Evolutionary conservation across 1,139 yeast species (phyloP).

Genomic region (Taphrina betulina): DNA sequence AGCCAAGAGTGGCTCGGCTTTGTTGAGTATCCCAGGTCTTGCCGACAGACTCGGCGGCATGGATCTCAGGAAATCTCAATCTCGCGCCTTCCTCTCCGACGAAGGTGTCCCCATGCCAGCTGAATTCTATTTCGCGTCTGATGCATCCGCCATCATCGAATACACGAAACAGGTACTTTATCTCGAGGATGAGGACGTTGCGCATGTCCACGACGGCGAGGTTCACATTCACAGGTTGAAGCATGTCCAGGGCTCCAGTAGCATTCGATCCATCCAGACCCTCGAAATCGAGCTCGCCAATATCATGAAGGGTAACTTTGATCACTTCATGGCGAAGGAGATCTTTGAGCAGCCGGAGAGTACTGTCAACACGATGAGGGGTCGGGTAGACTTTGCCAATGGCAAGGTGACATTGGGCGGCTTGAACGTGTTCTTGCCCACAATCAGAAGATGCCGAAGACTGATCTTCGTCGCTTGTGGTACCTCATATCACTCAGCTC

Average conservation of each 20-base stretch:
- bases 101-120: constrained; percentile 92
- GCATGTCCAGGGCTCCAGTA: constrained; percentile 84
- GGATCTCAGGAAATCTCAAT: constrained; percentile 58
- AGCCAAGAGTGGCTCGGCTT: constrained; percentile 25
- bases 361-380: constrained; percentile 98
- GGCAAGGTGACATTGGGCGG: constrained; percentile 84
- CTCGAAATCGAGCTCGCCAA: constrained; percentile 95
- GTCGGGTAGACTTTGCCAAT: constrained; percentile 90
- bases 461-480: constrained; percentile 99
- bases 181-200: constrained; percentile 97
- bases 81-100: constrained; percentile 86
- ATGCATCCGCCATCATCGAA: constrained; percentile 95
- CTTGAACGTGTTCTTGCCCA: constrained; percentile 74
- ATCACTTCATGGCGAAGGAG: constrained; percentile 98
- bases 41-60: constrained; percentile 25
- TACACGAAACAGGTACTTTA: constrained; percentile 96
- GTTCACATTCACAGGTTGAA: constrained; percentile 96
- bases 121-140: constrained; percentile 94
- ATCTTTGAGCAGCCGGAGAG: constrained; percentile 98
- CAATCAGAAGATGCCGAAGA: constrained; percentile 92
- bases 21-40: constrained; percentile 25
- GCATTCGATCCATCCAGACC: constrained; percentile 93
- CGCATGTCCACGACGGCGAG: constrained; percentile 97
- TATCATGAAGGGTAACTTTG: constrained; percentile 96
- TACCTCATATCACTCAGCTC: constrained; percentile 96